phyloP scores from a whole-genome alignment of 2,329 filamentous ascomycete genomes.

The Alternaria gaisen region DNA sequence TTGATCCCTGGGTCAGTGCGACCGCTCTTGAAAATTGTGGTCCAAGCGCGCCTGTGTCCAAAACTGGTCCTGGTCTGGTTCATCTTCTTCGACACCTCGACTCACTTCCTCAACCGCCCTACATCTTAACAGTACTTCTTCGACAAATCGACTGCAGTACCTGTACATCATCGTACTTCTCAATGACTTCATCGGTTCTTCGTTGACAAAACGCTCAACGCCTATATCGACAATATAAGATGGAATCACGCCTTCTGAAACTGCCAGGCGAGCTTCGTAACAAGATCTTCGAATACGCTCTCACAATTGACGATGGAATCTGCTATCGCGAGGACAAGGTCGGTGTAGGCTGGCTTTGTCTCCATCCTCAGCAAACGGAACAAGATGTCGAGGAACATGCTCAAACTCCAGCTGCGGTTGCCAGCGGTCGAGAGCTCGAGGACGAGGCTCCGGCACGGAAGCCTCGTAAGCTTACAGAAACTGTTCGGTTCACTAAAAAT shows the following conservation, averaged over 20 bases:
- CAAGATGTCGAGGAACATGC: background rate
- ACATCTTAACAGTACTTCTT: too few species aligned
- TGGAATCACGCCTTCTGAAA: background rate
- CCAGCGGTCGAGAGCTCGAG: background rate
- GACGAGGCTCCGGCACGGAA: background rate
- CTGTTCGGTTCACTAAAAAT: background rate
- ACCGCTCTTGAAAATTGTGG: too few species aligned
- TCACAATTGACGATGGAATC: too few species aligned
- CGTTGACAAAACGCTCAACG: background rate
- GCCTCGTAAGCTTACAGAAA: background rate
- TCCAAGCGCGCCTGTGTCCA: too few species aligned
- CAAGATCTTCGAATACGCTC: background rate
- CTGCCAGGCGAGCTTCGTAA: constrained; percentile 13
- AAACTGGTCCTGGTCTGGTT: too few species aligned
- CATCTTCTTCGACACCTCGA: too few species aligned
- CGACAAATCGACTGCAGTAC: too few species aligned
- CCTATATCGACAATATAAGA: background rate
- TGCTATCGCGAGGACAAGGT: too few species aligned
- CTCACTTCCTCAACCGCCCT: too few species aligned
- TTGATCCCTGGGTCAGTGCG: too few species aligned
- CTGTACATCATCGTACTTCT: too few species aligned
- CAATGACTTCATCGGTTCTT: too few species aligned
- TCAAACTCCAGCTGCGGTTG: background rate
- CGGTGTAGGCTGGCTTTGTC: background rate
- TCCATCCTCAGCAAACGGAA: background rate